Evolutionary conservation across 1,284 basidiomycete genomes (phyloP), one percentile per base, ranked within the genome.

Genomic region (Apiotrichum akiyoshidainum): DNA sequence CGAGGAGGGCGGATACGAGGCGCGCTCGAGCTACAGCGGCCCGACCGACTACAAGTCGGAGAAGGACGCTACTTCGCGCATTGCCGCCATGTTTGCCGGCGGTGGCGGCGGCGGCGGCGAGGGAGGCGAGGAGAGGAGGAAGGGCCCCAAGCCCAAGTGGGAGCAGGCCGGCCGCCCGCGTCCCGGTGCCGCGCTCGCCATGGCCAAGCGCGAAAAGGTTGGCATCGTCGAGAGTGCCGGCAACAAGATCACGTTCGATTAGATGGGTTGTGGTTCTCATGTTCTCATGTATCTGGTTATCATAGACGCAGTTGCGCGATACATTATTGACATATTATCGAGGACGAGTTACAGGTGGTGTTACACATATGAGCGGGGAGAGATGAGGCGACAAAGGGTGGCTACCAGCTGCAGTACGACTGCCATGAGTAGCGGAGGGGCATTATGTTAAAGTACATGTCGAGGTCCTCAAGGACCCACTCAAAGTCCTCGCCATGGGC

Each of bases 141-240:
- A 46, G 54, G 75, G 33, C 76, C 74, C 33, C 42, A 19, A 76
- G 76, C 65, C 48, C 9, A 78, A 78, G 65, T 74, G 76, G 72
- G 71, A 77, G 61, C 67, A 69, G 40, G 68, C 65, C 2, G 75
- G 77, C 57, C 83, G 92, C 55, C 83, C 87, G 9, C 87, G 84
- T 73, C 93, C 94, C 26, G 94, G 94, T 56, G 94, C 92, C 6
- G 92, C 92, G 6, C 83, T 97, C 22, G 92, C 93, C 0, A 83
- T 85, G 59, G 94, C 95, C 19, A 87, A 88, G 73, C 84, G 94
- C 55, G 90, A 91, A 75, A 88, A 86, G 59, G 86, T 86, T 19
- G 89, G 87, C 1, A 95, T 98, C 68, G 82, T 96, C 8, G 86
- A 87, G 34, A 72, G 68, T 9, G 50, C 64, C 31, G 90, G 90